Evolutionary conservation across 139 green algal genomes (phyloP), one percentile per base, ranked within the genome.

Genomic region (Closterium sp.): DNA sequence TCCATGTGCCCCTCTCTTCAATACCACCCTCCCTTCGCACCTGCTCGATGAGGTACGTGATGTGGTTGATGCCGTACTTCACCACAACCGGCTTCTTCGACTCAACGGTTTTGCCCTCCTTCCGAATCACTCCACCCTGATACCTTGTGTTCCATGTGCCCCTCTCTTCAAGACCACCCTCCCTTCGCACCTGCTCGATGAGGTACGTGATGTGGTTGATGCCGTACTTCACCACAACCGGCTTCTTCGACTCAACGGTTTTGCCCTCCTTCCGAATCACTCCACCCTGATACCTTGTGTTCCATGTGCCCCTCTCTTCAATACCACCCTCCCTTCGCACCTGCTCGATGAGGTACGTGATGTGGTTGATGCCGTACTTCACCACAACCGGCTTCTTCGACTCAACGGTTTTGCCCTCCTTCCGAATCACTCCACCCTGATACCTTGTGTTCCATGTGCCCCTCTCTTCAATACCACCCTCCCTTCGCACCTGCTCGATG

Each of bases 11-110:
- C n/a, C n/a, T n/a, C n/a, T n/a, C n/a, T n/a, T n/a, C n/a, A n/a
- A n/a, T n/a, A n/a, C n/a, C n/a, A n/a, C n/a, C n/a, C n/a, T n/a
- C n/a, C n/a, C n/a, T n/a, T n/a, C n/a, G n/a, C 29, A 91, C 86
- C 89, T 96, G 95, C 96, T 99, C 98, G 31, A 99, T 94, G 91
- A 99, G 96, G 85, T 96, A 96, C 70, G 98, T 99, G 94, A 99
- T 97, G 96, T 99, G 98, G 97, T 99, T 99, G 93, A 99, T 97
- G 92, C 98, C 98, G 91, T 96, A 99, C 97, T 99, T 99, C 62
- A 99, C 98, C 45, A 99, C 98, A 19, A 99, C 94, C 31, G 97
- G 97, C 96, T 98, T 99, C 97, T 99, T 99, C 96, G 98, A 98
- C 85, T 99, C 97, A n/a, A 96, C 95, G 95, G 98, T 95, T 91